Percentiles rank a stretch among this genome's conserved stretches.
phyloP scores from a whole-genome alignment of 2,329 filamentous ascomycete species.

The Parastagonospora nodorum region DNA sequence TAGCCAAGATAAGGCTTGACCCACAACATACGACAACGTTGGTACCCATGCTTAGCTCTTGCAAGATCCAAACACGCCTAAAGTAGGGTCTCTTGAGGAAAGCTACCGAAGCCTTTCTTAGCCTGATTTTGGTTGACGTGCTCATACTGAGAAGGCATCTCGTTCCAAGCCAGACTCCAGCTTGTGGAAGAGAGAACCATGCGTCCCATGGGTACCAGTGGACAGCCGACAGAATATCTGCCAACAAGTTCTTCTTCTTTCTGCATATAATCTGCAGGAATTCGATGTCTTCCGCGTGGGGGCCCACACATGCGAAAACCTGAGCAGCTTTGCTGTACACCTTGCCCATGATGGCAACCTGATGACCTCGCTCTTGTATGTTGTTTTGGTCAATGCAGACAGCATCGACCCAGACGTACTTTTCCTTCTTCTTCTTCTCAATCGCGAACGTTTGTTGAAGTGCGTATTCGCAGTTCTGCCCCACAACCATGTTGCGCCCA shows the following conservation, averaged over 20 bases:
- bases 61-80: no score
- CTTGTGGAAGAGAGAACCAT: neutral
- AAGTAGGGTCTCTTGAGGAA: no score
- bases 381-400: slow-evolving; percentile 23
- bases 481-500: neutral
- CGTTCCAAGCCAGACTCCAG: neutral
- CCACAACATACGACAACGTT: no score
- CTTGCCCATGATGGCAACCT: slow-evolving; percentile 17
- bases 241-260: neutral
- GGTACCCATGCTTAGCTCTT: no score
- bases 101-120: no score
- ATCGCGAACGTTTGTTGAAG: neutral
- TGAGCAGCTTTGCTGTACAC: slow-evolving; percentile 5
- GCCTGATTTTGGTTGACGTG: no score
- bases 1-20: no score
- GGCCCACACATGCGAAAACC: slow-evolving; percentile 10
- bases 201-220: neutral
- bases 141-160: neutral
- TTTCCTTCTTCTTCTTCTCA: neutral
- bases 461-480: slow-evolving; percentile 4
- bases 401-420: slow-evolving; percentile 12
- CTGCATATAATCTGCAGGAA: neutral
- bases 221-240: neutral
- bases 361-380: slow-evolving; percentile 12
- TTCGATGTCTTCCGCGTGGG: slow-evolving; percentile 2